Conservation (phyloP, 2,329 filamentous ascomycete species). For the Aspergillus eucalypticola region DNA sequence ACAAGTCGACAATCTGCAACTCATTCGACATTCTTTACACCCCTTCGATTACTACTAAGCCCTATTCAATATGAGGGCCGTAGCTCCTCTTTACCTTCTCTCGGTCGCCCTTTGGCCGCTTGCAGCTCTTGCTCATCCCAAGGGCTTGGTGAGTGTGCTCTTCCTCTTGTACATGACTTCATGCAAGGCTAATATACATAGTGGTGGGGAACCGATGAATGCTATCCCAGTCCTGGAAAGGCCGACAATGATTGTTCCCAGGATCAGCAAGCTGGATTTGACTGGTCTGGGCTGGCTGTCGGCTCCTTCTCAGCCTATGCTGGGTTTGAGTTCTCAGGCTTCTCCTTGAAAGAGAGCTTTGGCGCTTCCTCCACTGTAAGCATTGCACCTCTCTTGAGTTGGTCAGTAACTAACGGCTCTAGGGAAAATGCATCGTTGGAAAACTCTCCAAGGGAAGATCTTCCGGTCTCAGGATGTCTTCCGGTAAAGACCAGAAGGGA, state of each 20-base stretch:
- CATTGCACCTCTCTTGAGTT: constrained; percentile 18
- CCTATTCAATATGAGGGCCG: constrained; percentile 29
- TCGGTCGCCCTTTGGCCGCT: constrained; percentile 38
- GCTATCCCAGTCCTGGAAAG: constrained; percentile 70
- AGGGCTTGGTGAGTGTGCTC: constrained; percentile 45
- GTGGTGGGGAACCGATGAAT: constrained; percentile 53
- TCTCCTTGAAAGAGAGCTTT: constrained; percentile 64
- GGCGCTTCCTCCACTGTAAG: constrained; percentile 45
- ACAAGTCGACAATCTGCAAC: not conserved
- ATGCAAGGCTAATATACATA: constrained; percentile 17
- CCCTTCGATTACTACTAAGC: constrained; percentile 14
- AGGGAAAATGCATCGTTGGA: constrained; percentile 64
- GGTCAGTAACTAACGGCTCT: constrained; percentile 18
- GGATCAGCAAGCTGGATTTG: constrained; percentile 69
- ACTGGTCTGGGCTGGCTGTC: constrained; percentile 65
- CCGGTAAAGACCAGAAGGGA: constrained; percentile 52
- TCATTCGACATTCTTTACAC: constrained; percentile 17
- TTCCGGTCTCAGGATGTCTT: constrained; percentile 62
- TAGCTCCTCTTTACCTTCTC: constrained; percentile 26
- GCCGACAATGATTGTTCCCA: constrained; percentile 74
- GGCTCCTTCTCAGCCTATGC: constrained; percentile 68
- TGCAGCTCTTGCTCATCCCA: constrained; percentile 47
- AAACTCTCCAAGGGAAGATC: constrained; percentile 42
- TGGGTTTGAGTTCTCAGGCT: constrained; percentile 73
- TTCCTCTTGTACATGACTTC: not conserved